Evolutionary conservation across 192 early-diverging fungal genomes (phyloP), one percentile per base, ranked within the genome.

Genomic region (Kappamyces sp.): DNA sequence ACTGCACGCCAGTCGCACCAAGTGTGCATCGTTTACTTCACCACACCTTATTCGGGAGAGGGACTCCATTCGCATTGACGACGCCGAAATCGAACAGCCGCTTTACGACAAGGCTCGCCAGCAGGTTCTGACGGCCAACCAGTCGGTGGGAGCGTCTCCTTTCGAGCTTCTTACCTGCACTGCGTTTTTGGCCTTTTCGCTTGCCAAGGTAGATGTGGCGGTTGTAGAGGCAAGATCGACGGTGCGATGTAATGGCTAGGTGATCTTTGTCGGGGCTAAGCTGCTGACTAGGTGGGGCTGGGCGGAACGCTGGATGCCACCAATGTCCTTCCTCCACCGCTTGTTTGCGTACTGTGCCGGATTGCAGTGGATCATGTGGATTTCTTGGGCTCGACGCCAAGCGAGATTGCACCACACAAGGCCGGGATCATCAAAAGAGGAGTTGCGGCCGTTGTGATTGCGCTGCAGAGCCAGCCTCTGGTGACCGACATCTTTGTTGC

Each of bases 221-320:
- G 80, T 93, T 2, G 65, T 93, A 9, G 91, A 93, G 63, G 89
- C 90, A n/a, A 90, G 90, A 0, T 50, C 91, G 64, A 90, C 89
- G 33, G 90, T 89, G 23, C 55, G 64, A n/a, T 58, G 38, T 41
- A 65, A 65, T 31, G 35, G 0, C 7, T 51, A 73, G 60, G 42
- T 58, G 47, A 42, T 64, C 12, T 67, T 86, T 2, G 85, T 86
- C 40, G 62, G 80, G 41, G 81, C 23, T 23, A 23, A 23, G 23
- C 80, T 3, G 76, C 87, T 5, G 61, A 87, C 10, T 86, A 87
- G 52, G 86, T 87, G 7, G 87, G 87, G 1, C 51, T 89, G 61
- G 87, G 87, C 41, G 87, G 87, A 13, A 23, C 43, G 40, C 62
- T 86, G 36, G 91, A 93, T 51, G 91, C 91, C 0, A 93, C 91